phyloP scores from a whole-genome alignment of 305 asterid genomes.

The Fraxinus platypoda region DNA sequence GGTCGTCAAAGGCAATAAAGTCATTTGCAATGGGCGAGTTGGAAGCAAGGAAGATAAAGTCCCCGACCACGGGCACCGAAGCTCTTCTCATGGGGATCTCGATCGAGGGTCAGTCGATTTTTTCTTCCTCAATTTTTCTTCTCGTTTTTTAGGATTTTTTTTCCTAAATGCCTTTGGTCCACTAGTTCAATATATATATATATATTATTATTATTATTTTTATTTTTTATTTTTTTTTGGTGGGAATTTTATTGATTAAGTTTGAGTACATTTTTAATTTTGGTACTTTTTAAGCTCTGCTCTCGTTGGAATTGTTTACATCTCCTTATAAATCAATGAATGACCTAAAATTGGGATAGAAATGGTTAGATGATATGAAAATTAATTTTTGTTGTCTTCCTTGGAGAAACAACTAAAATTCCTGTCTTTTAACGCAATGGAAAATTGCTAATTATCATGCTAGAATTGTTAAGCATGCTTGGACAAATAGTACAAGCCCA shows the following conservation, averaged over 20 bases:
- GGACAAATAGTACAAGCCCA: not conserved
- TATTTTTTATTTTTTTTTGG: too few relatives aligned
- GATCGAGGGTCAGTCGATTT: constrained; percentile 49
- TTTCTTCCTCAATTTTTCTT: not conserved
- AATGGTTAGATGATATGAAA: not conserved
- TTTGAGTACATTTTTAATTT: not conserved
- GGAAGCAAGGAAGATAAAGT: constrained; percentile 67
- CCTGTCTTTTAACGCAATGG: not conserved
- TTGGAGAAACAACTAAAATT: not conserved
- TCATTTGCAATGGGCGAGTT: constrained; percentile 62
- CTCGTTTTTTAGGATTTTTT: not conserved
- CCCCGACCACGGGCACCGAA: constrained; percentile 53
- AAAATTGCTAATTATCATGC: not conserved
- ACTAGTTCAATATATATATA: not conserved
- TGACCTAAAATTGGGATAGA: not conserved
- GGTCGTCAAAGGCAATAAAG: constrained; percentile 66
- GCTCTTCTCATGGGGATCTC: constrained; percentile 62
- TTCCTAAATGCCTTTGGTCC: not conserved
- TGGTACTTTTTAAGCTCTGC: not conserved
- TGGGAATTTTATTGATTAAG: not conserved
- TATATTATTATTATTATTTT: not conserved
- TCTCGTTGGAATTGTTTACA: not conserved
- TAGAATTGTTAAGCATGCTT: not conserved
- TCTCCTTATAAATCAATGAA: not conserved
- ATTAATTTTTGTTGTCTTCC: not conserved